Conservation (phyloP, 2,329 filamentous ascomycete species). For the Pseudocercospora crystallina region DNA sequence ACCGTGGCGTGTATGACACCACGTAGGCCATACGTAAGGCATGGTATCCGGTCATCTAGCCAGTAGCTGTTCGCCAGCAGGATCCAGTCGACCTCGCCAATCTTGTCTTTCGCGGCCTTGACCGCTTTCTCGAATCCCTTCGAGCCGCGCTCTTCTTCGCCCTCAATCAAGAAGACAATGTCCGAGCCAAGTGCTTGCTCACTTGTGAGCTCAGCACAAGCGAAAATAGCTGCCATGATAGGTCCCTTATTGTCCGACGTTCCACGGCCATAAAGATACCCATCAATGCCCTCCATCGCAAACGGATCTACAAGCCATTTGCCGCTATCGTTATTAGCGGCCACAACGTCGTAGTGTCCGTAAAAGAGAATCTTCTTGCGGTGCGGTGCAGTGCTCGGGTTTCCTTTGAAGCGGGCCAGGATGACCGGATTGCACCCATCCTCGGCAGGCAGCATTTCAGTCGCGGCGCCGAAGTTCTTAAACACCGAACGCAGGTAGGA, state of each 20-base stretch:
- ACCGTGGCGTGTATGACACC: slow-evolving; percentile 93
- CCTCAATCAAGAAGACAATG: slow-evolving; percentile 91
- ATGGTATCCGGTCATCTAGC: slow-evolving; percentile 94
- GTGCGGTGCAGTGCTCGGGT: slow-evolving; percentile 61
- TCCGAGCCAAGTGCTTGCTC: slow-evolving; percentile 83
- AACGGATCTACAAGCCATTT: slow-evolving; percentile 92
- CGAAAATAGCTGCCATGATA: slow-evolving; percentile 89
- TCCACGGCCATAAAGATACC: slow-evolving; percentile 93
- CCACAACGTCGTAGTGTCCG: slow-evolving; percentile 95
- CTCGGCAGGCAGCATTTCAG: slow-evolving; percentile 83
- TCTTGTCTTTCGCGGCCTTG: slow-evolving; percentile 73
- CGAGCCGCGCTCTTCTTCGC: slow-evolving; percentile 93
- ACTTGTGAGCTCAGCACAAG: slow-evolving; percentile 83
- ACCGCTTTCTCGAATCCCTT: slow-evolving; percentile 86
- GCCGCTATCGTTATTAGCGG: slow-evolving; percentile 76
- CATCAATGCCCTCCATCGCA: slow-evolving; percentile 81
- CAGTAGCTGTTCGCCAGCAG: slow-evolving; percentile 97
- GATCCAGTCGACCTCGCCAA: slow-evolving; percentile 91
- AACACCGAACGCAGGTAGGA: slow-evolving; percentile 88
- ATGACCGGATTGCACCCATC: slow-evolving; percentile 86
- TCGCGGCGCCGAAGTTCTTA: slow-evolving; percentile 84
- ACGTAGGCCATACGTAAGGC: slow-evolving; percentile 88
- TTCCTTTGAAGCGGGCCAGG: slow-evolving; percentile 81
- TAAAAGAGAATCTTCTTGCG: slow-evolving; percentile 93
- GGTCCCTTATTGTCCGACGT: slow-evolving; percentile 98